A percentile compares a stretch with the other conserved stretches of the same genome.
phyloP scores from a whole-genome alignment of 176 grass and related monocot species.

The Saccharum officinarum region DNA sequence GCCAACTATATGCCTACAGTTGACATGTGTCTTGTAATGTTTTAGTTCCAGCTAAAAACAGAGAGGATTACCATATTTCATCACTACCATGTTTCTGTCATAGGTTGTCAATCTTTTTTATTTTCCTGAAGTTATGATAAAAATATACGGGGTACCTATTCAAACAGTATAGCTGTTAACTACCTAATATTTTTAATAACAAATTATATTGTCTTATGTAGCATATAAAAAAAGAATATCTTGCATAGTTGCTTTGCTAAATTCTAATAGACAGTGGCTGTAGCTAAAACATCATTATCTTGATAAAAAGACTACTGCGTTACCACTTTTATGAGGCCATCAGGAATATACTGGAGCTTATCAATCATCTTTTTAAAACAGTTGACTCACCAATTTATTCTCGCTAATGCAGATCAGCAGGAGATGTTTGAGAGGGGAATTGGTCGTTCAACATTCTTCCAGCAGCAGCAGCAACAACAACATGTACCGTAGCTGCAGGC shows the following conservation, averaged over 20 bases:
- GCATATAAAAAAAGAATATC: background rate
- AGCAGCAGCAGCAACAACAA: slow-evolving; percentile 47
- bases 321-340: background rate
- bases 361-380: background rate
- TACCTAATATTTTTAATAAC: background rate
- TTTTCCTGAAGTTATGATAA: background rate
- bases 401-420: slow-evolving; percentile 56
- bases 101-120: background rate
- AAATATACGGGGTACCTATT: background rate
- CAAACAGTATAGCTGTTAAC: background rate
- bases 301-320: background rate
- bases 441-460: slow-evolving; percentile 59
- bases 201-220: background rate
- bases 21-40: background rate
- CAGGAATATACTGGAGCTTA: no score
- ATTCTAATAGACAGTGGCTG: background rate
- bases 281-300: background rate
- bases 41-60: background rate
- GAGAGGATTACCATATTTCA: background rate
- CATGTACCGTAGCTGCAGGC: no score
- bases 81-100: background rate
- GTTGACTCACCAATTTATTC: background rate
- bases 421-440: slow-evolving; percentile 92
- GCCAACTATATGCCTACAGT: background rate
- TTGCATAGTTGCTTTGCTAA: background rate